phyloP scores from a whole-genome alignment of 768 basidiomycete genomes.

The Dacryopinax primogenitus region DNA sequence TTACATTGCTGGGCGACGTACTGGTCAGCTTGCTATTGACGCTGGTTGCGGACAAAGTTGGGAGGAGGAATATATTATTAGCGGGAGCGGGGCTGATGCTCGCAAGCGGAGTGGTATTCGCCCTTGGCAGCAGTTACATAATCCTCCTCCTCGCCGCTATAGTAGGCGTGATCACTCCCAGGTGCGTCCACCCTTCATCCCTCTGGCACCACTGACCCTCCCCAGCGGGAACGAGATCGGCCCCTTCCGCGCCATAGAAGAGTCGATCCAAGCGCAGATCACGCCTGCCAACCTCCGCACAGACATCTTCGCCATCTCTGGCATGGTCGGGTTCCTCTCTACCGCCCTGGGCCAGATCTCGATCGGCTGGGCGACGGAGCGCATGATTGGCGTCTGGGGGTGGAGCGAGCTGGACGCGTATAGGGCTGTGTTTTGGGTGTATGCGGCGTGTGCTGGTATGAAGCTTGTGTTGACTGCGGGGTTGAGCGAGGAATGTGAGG shows the following conservation, averaged over 20 bases:
- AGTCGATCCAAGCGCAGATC: constrained; percentile 22
- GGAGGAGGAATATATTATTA: constrained; percentile 20
- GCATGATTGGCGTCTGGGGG: constrained; percentile 12
- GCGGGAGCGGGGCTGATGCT: constrained; percentile 22
- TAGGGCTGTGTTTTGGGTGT: constrained; percentile 18
- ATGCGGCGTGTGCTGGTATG: constrained; percentile 18
- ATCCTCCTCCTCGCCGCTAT: constrained; percentile 21
- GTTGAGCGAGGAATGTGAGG: constrained; percentile 15
- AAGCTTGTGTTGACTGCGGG: constrained; percentile 13
- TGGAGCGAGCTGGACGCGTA: constrained; percentile 19
- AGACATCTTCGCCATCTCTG: constrained; percentile 20
- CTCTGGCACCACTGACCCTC: not conserved
- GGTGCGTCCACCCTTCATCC: not conserved
- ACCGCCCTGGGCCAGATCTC: constrained; percentile 19
- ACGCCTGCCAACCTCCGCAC: constrained; percentile 15
- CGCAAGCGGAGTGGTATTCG: constrained; percentile 18
- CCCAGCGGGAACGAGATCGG: constrained; percentile 19
- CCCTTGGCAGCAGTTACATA: constrained; percentile 17
- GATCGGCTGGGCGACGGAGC: constrained; percentile 14
- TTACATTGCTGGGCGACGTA: constrained; percentile 25
- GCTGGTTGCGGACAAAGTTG: constrained; percentile 21
- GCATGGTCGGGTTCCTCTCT: constrained; percentile 17
- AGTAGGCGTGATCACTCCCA: constrained; percentile 21
- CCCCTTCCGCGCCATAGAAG: constrained; percentile 23
- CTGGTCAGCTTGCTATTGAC: constrained; percentile 20